phyloP scores from a whole-genome alignment of 1,284 basidiomycete species.

The Puccinia horiana region DNA sequence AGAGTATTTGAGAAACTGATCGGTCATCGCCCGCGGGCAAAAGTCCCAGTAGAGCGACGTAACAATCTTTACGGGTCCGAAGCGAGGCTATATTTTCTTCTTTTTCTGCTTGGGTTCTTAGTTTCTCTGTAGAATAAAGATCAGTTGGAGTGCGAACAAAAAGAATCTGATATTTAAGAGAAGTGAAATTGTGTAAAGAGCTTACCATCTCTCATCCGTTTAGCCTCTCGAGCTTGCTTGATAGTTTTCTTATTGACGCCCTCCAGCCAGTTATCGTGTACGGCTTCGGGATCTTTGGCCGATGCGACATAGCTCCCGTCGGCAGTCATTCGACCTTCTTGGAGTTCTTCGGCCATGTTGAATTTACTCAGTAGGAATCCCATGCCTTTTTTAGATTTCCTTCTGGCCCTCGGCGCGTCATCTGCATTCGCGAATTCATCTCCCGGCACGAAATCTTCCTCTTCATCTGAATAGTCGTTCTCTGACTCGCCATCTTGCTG shows the following conservation, averaged over 20 bases:
- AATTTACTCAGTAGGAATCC: conserved; percentile 90
- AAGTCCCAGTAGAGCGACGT: conserved; percentile 26
- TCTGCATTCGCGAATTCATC: conserved; percentile 61
- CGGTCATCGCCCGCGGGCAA: conserved; percentile 34
- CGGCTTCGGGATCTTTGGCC: conserved; percentile 78
- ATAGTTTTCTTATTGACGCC: conserved; percentile 83
- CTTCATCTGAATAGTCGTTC: conserved; percentile 66
- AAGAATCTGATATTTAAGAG: not conserved
- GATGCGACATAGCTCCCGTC: conserved; percentile 84
- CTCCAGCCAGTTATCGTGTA: conserved; percentile 94
- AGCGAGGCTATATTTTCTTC: conserved; percentile 7
- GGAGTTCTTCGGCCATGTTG: conserved; percentile 99
- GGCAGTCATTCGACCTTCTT: conserved; percentile 91
- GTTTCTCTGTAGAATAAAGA: conserved; percentile 55
- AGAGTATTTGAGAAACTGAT: conserved; percentile 43
- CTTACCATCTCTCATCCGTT: conserved; percentile 65
- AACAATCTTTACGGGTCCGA: conserved; percentile 41
- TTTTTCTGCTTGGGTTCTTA: conserved; percentile 60
- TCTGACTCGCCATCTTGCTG: conserved; percentile 64
- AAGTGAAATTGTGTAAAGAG: not conserved
- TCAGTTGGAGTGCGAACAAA: not conserved
- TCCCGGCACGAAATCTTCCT: conserved; percentile 68
- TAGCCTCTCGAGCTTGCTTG: conserved; percentile 69
- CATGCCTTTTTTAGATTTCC: conserved; percentile 78
- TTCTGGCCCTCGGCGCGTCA: conserved; percentile 55